Evolutionary conservation across 2,329 filamentous ascomycete species (phyloP), one percentile per base, ranked within the genome.

Genomic region (Ophiostoma sp.): DNA sequence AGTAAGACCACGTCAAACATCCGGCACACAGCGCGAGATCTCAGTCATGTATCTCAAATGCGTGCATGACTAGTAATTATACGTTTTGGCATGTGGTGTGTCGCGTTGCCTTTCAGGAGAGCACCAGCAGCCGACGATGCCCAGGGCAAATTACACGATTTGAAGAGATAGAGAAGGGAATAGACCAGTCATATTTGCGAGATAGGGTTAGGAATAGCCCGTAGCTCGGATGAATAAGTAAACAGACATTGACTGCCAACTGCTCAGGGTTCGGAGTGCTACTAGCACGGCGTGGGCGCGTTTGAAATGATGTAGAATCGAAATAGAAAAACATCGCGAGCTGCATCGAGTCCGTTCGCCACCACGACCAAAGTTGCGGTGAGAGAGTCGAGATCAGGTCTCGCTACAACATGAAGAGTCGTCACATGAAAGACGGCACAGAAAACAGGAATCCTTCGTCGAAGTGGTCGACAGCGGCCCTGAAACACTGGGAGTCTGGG

Each of bases 61-160:
- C 49, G 49, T 55, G 47, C 18, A n/a, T 52, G 49, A 1, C 49
- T 18, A 11, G 18, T 55, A 36, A 55, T 55, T 55, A 55, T 18
- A 55, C 18, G 27, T 11, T 27, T 55, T 27, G 12, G 49, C 49
- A 55, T 55, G n/a, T 55, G 49, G 7, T 55, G n/a, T 27, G 49
- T 55, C 49, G 49, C 49, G 49, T 52, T 6, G 27, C n/a, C 49
- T 55, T 49, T 11, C 12, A 12, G 49, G 49, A 36, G 27, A 55
- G 49, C 49, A n/a, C 49, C 27, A 55, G 47, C 47, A 49, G 18
- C 49, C 45, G 8, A 55, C 11, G 9, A 55, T 8, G 49, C 49
- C 49, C 11, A 55, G 18, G 49, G 49, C 49, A 55, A 55, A 55
- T 55, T 55, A 27, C 49, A 55, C 49, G n/a, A 55, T 55, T 18